Evolutionary conservation across 2,329 filamentous ascomycete species (phyloP).

Genomic region (Trichoderma endophyticum): DNA sequence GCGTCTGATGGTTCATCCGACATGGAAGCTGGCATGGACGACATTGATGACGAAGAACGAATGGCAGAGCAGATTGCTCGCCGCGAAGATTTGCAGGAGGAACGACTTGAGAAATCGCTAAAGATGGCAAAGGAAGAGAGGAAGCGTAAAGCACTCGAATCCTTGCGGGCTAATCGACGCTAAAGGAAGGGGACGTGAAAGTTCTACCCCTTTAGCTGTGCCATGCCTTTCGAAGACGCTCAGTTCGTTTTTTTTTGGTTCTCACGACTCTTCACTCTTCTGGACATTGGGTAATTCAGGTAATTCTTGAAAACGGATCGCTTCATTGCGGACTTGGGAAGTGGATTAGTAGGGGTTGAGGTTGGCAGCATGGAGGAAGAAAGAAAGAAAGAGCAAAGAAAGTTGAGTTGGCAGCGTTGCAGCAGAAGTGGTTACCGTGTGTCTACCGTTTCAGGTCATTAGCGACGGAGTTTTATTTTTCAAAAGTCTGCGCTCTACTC

Average conservation of each 20-base stretch:
- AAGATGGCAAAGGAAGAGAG: conserved; percentile 61
- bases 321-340: not conserved
- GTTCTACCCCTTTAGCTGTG: not conserved
- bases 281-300: not conserved
- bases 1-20: conserved; percentile 67
- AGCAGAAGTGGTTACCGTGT: not conserved
- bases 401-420: not conserved
- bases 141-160: conserved; percentile 42
- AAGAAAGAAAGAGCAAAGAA: not conserved
- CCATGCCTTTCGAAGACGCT: not conserved
- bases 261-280: not conserved
- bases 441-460: conserved; percentile 28
- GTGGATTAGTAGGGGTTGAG: not conserved
- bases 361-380: not conserved
- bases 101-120: conserved; percentile 58
- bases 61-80: conserved; percentile 59
- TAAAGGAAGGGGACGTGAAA: conserved; percentile 15
- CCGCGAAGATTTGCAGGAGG: conserved; percentile 64
- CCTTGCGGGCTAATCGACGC: conserved; percentile 32
- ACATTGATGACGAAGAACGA: conserved; percentile 70
- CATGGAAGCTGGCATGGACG: conserved; percentile 73
- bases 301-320: not conserved
- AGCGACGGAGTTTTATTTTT: conserved; percentile 38
- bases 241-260: not conserved
- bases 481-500: not conserved